A percentile compares a stretch with the other conserved stretches of the same genome.
phyloP scores from a whole-genome alignment of 345 rosid genomes.

The Eucalyptus regnans region DNA sequence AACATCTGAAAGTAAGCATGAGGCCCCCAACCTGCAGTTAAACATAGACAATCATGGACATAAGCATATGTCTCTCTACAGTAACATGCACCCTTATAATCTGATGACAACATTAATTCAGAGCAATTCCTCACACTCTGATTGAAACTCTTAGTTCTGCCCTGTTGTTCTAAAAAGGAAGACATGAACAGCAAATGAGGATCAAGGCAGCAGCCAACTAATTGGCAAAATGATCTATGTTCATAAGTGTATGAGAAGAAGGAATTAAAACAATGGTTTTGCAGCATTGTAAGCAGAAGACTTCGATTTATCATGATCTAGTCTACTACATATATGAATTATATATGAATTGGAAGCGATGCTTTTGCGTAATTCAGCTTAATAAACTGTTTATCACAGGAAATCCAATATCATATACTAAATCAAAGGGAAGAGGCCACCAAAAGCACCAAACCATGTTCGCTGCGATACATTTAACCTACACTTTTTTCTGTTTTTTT shows the following conservation, averaged over 20 bases:
- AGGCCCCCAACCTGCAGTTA: constrained; percentile 86
- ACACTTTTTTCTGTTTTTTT: not conserved
- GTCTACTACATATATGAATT: not conserved
- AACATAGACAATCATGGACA: not conserved
- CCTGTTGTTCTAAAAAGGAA: not conserved
- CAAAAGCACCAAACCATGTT: not conserved
- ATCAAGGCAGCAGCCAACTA: not conserved
- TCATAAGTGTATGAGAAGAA: not conserved
- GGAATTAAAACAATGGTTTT: not conserved
- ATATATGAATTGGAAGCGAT: not conserved
- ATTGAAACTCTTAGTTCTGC: not conserved
- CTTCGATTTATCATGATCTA: not conserved
- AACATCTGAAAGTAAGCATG: constrained; percentile 89
- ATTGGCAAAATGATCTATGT: not conserved
- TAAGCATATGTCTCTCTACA: not conserved
- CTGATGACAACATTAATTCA: not conserved
- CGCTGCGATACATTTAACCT: no score
- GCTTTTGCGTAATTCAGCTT: not conserved
- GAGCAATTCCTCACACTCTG: not conserved
- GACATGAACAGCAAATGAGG: not conserved
- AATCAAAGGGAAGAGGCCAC: not conserved
- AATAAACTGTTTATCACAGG: not conserved
- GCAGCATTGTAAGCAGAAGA: not conserved
- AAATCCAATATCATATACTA: not conserved
- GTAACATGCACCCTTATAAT: not conserved